Evolutionary conservation across 805 yeast genomes (phyloP).

Genomic region (Yarrowia alimentaria): DNA sequence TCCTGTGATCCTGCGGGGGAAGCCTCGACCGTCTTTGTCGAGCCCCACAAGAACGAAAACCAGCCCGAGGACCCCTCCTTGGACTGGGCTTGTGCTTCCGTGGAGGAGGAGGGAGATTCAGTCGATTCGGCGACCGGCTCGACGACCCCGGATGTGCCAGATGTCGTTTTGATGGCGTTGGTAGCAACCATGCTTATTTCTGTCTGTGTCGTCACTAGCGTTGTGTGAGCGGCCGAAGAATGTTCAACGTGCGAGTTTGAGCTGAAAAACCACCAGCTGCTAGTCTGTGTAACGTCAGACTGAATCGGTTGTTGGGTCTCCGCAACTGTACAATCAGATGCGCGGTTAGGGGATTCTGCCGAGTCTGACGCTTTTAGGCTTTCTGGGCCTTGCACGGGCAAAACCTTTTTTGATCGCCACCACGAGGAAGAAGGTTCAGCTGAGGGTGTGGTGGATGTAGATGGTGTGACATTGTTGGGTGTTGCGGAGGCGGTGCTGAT

Average conservation of each 20-base stretch:
- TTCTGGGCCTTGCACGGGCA: constrained; percentile 17
- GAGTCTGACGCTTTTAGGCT: not conserved
- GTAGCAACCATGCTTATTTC: not conserved
- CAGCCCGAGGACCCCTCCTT: constrained; percentile 20
- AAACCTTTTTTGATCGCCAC: constrained; percentile 24
- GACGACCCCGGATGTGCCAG: too few species aligned
- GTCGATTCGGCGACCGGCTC: too few species aligned
- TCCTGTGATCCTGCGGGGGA: constrained; percentile 17
- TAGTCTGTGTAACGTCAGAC: too few species aligned
- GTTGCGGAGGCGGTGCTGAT: not conserved
- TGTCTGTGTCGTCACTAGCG: too few species aligned
- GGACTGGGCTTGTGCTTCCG: not conserved
- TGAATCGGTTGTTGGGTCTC: too few species aligned
- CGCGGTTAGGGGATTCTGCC: constrained; percentile 21
- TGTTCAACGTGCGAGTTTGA: not conserved
- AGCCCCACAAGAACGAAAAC: constrained; percentile 21
- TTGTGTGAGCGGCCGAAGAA: too few species aligned
- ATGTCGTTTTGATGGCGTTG: too few species aligned
- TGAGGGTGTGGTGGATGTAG: too few species aligned
- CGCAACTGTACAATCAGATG: constrained; percentile 25
- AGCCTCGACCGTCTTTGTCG: constrained; percentile 4
- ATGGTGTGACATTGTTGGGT: too few species aligned
- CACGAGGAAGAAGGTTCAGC: constrained; percentile 18
- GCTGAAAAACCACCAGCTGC: constrained; percentile 24
- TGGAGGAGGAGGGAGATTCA: too few species aligned